A percentile compares a stretch with the other conserved stretches of the same genome.
Conservation (phyloP, 2,329 filamentous ascomycete genomes). For the Penicillium fuscoglaucum region DNA sequence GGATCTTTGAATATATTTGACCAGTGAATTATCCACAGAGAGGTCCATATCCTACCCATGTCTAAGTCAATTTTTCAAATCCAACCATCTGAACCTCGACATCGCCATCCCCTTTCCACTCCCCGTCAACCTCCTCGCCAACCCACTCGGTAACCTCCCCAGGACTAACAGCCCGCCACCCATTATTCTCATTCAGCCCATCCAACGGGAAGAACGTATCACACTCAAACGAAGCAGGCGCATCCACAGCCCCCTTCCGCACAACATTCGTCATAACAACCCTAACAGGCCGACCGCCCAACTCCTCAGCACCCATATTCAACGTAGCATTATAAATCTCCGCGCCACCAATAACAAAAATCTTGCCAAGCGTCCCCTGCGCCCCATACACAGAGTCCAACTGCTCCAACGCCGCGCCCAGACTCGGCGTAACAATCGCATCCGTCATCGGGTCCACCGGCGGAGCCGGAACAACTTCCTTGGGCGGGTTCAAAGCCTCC, state of each 20-base stretch:
- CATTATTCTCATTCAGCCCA: conserved; percentile 30
- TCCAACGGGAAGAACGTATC: conserved; percentile 51
- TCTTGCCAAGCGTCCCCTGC: conserved; percentile 50
- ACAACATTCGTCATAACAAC: conserved; percentile 46
- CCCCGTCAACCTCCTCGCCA: conserved; percentile 41
- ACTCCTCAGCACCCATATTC: conserved; percentile 17
- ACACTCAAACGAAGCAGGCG: conserved; percentile 44
- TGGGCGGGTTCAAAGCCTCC: neutral
- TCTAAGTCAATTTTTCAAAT: conserved; percentile 38
- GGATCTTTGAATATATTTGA: neutral
- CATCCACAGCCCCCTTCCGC: conserved; percentile 23
- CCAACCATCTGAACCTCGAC: conserved; percentile 52
- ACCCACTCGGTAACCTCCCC: conserved; percentile 45
- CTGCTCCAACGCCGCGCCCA: conserved; percentile 57
- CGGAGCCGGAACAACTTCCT: neutral
- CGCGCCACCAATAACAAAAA: conserved; percentile 88
- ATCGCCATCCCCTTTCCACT: conserved; percentile 52
- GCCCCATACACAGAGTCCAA: conserved; percentile 33
- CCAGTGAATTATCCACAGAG: neutral
- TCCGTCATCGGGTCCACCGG: conserved; percentile 31
- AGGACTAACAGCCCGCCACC: conserved; percentile 37
- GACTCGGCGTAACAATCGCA: conserved; percentile 56
- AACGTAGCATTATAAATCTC: conserved; percentile 79
- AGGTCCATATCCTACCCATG: neutral
- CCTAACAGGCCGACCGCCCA: conserved; percentile 25